Conservation (phyloP, 352 stramenopile genomes). For the Phytophthora crassamura region DNA sequence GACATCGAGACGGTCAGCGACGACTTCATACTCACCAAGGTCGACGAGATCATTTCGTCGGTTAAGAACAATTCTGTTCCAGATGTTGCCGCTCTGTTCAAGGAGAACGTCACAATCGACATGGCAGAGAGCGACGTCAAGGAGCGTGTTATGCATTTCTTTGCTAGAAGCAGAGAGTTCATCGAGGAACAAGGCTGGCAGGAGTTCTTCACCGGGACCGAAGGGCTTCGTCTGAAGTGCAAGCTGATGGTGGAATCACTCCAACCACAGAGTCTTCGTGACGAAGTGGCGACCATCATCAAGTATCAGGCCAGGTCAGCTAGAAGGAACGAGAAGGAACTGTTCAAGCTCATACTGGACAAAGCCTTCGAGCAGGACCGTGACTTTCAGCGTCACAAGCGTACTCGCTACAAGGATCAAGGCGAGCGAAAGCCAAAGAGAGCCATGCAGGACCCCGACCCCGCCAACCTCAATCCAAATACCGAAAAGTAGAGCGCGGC, state of each 20-base stretch:
- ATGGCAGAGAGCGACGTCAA: constrained; percentile 17
- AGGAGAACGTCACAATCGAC: constrained; percentile 18
- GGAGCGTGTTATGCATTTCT: constrained; percentile 26
- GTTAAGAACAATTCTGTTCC: constrained; percentile 25
- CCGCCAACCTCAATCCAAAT: too few relatives aligned
- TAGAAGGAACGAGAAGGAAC: constrained; percentile 13
- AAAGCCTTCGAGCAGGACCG: constrained; percentile 24
- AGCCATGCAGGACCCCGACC: too few relatives aligned
- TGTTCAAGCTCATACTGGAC: constrained; percentile 20
- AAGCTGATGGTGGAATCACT: constrained; percentile 20
- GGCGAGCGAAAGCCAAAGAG: constrained; percentile 4
- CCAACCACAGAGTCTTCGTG: constrained; percentile 7
- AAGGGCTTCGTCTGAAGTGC: constrained; percentile 13
- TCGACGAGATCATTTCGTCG: constrained; percentile 26
- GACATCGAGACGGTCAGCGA: too few relatives aligned
- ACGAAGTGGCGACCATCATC: constrained; percentile 12
- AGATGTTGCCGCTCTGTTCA: constrained; percentile 28
- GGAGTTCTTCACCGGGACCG: constrained; percentile 16
- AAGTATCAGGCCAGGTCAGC: constrained; percentile 19
- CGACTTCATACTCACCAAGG: constrained; percentile 20
- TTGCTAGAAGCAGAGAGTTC: constrained; percentile 8
- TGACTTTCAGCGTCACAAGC: constrained; percentile 22
- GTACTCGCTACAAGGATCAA: constrained; percentile 5
- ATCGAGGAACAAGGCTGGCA: constrained; percentile 30
- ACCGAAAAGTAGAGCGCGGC: too few relatives aligned